Conservation (phyloP, 352 stramenopile species). For the Phytopythium vexans region DNA sequence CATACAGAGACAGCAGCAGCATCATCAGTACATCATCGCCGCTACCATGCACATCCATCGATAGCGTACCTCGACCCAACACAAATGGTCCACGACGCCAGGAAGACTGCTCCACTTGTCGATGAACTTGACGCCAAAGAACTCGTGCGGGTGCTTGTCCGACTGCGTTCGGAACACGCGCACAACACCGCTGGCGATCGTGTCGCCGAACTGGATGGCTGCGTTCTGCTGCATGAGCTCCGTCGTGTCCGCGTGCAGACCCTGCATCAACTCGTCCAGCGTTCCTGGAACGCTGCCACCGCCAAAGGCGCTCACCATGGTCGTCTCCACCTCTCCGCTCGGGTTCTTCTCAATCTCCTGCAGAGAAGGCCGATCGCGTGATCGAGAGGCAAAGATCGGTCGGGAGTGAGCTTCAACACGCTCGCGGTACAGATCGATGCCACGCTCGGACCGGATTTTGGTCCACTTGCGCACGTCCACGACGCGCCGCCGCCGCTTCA, state of each 20-base stretch:
- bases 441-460: slow-evolving; percentile 37
- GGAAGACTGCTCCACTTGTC: slow-evolving; percentile 28
- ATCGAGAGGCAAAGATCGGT: slow-evolving; percentile 5
- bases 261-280: slow-evolving; percentile 46
- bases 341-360: background rate
- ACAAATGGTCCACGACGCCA: slow-evolving; percentile 42
- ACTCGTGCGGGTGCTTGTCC: slow-evolving; percentile 32
- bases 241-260: slow-evolving; percentile 40
- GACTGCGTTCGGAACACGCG: slow-evolving; percentile 34
- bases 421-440: slow-evolving; percentile 56
- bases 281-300: slow-evolving; percentile 38
- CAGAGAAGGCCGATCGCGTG: background rate
- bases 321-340: slow-evolving; percentile 9
- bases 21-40: slow-evolving; percentile 1
- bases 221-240: slow-evolving; percentile 40
- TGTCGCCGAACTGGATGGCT: slow-evolving; percentile 41
- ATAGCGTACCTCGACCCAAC: slow-evolving; percentile 46
- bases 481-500: slow-evolving; percentile 27
- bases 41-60: background rate
- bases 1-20: background rate
- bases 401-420: slow-evolving; percentile 23
- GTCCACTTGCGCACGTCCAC: slow-evolving; percentile 35
- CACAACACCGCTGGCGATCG: slow-evolving; percentile 47
- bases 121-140: slow-evolving; percentile 66
- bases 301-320: slow-evolving; percentile 54